phyloP scores from a whole-genome alignment of 495 filamentous ascomycete species.

The Penicillium soppii region DNA sequence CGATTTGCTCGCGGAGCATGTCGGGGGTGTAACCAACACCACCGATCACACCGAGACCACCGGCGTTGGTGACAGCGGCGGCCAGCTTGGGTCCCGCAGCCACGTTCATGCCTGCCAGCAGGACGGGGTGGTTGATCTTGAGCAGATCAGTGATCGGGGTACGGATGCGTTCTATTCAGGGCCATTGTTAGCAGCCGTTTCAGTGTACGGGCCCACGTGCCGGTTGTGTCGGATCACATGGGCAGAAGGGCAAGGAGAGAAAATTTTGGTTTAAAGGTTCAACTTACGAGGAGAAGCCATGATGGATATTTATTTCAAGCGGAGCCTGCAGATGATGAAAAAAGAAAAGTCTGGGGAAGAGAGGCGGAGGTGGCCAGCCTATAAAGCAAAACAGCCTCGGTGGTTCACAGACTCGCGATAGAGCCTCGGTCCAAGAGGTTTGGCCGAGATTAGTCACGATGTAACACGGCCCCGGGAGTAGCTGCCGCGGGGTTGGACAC shows the following conservation, averaged over 20 bases:
- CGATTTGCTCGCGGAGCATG: constrained; percentile 93
- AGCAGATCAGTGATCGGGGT: constrained; percentile 92
- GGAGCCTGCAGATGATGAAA: constrained; percentile 11
- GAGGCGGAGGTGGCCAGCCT: constrained; percentile 8
- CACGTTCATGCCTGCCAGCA: constrained; percentile 98
- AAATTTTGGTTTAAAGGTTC: background rate
- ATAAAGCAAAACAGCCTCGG: constrained; percentile 17
- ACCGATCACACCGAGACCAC: constrained; percentile 93
- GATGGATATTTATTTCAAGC: constrained; percentile 28
- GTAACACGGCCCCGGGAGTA: background rate
- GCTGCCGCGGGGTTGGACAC: constrained; percentile 4
- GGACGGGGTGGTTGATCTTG: constrained; percentile 93
- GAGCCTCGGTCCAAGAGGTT: constrained; percentile 17
- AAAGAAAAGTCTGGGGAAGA: constrained; percentile 23
- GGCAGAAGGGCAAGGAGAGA: constrained; percentile 5
- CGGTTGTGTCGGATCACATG: constrained; percentile 13
- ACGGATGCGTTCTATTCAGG: constrained; percentile 69
- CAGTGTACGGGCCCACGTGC: background rate
- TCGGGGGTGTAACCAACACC: constrained; percentile 96
- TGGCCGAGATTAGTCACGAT: constrained; percentile 7
- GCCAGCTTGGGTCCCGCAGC: constrained; percentile 96
- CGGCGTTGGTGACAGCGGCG: constrained; percentile 95
- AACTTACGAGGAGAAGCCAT: constrained; percentile 84
- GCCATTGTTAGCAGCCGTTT: background rate
- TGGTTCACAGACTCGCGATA: constrained; percentile 10